Percentiles rank a stretch among this genome's conserved stretches.
Conservation (phyloP, 2,329 filamentous ascomycete species). For the Rutstroemia sp. region DNA sequence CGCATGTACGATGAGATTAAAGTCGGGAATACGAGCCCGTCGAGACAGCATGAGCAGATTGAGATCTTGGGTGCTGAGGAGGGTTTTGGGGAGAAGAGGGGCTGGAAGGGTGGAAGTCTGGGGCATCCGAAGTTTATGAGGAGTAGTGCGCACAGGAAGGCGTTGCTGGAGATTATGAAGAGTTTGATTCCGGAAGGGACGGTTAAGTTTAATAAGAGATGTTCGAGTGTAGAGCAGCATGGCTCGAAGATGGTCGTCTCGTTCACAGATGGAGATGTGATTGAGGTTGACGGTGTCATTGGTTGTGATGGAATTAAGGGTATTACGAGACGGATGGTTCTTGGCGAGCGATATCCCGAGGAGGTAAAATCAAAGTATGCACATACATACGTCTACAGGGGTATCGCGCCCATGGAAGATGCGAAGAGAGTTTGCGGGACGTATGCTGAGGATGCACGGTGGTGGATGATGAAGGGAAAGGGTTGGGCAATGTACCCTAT, state of each 20-base stretch:
- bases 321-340: slow-evolving; percentile 40
- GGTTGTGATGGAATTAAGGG: slow-evolving; percentile 52
- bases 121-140: slow-evolving; percentile 33
- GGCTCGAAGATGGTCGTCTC: slow-evolving; percentile 17
- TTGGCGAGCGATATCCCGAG: slow-evolving; percentile 32
- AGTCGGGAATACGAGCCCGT: slow-evolving; percentile 32
- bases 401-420: slow-evolving; percentile 48
- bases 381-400: slow-evolving; percentile 52
- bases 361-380: slow-evolving; percentile 35
- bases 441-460: slow-evolving; percentile 24
- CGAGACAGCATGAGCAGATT: slow-evolving; percentile 34
- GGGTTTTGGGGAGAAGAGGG: slow-evolving; percentile 33
- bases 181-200: slow-evolving; percentile 30
- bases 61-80: slow-evolving; percentile 35
- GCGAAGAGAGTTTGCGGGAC: slow-evolving; percentile 32
- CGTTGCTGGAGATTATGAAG: slow-evolving; percentile 36
- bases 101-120: slow-evolving; percentile 32
- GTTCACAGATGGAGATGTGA: slow-evolving; percentile 37
- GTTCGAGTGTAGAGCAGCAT: slow-evolving; percentile 19
- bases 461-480: slow-evolving; percentile 39
- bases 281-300: slow-evolving; percentile 30
- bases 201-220: slow-evolving; percentile 26
- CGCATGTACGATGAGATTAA: slow-evolving; percentile 33
- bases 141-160: slow-evolving; percentile 35
- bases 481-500: slow-evolving; percentile 53